Evolutionary conservation across 1,284 basidiomycete genomes (phyloP).

Genomic region (Fomitopsis betulina): DNA sequence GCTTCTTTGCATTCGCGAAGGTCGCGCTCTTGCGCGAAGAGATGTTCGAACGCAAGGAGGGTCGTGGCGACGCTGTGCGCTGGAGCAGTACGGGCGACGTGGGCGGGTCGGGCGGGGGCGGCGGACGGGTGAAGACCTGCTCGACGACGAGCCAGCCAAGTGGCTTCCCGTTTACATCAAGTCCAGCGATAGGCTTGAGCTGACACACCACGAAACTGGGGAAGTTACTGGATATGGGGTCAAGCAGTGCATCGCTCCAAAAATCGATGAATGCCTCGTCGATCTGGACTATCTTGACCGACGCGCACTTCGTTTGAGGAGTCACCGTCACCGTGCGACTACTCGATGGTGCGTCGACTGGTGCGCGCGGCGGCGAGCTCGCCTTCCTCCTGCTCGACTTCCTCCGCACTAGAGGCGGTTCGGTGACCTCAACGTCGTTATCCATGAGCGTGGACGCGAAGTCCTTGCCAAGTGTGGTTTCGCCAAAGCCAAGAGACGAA

Average conservation of each 20-base stretch:
- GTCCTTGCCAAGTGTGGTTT: constrained; percentile 35
- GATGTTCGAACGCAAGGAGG: constrained; percentile 42
- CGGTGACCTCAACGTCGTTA: constrained; percentile 56
- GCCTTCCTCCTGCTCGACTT: constrained; percentile 27
- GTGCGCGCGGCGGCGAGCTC: constrained; percentile 18
- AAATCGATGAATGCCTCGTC: constrained; percentile 79
- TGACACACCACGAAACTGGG: constrained; percentile 65
- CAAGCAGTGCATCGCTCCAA: constrained; percentile 66
- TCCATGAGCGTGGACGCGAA: constrained; percentile 56
- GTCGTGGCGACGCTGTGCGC: constrained; percentile 43
- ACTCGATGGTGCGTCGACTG: constrained; percentile 19
- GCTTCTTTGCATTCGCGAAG: constrained; percentile 44
- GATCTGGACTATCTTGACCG: constrained; percentile 47
- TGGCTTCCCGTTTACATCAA: constrained; percentile 23
- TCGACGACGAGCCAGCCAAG: constrained; percentile 64
- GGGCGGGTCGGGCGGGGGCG: constrained; percentile 28
- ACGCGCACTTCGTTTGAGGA: constrained; percentile 35
- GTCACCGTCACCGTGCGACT: constrained; percentile 7
- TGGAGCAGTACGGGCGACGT: constrained; percentile 9
- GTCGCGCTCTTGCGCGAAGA: constrained; percentile 34
- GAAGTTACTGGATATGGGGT: constrained; percentile 58
- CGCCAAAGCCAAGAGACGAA: constrained; percentile 58
- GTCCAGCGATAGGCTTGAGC: constrained; percentile 37
- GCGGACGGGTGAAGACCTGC: constrained; percentile 43
- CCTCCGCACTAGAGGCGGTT: constrained; percentile 31